Evolutionary conservation across 768 basidiomycete genomes (phyloP), one percentile per base, ranked within the genome.

Genomic region (Tricholoma furcatifolium): DNA sequence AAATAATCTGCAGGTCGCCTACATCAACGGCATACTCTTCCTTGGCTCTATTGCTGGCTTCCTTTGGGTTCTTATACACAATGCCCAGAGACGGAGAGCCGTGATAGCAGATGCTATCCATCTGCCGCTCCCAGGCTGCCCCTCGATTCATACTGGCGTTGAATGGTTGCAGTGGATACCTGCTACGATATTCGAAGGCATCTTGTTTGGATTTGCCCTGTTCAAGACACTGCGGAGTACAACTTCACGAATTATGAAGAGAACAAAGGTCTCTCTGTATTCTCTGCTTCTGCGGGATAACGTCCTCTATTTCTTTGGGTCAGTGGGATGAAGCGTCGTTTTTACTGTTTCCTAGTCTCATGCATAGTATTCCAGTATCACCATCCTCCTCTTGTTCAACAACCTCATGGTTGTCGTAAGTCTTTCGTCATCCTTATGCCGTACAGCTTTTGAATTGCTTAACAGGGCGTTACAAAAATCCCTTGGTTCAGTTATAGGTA

Each of bases 401-500:
- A 76, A 75, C 54, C 60, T 78, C 10, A 78, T 77, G 77, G 74
- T 77, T 6, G 69, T 75, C 17, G 63, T 73, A 44, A 47, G 62
- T 54, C 23, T 34, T 0, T 6, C 23, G 53, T 54, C 21, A 7
- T 27, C 17, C 2, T 6, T 7, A 34, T n/a, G 15, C 9, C 8
- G 12, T 2, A 42, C 32, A 2, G 18, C 5, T 55, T 7, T 23
- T 41, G 21, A 21, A 17, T 1, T 38, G 49, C 24, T 15, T 39
- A 27, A 4, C 35, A 78, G 75, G 73, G 70, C 14, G 57, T 71
- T 3, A 77, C 75, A 0, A 65, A 66, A 35, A 77, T 79, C 36
- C 78, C 76, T 1, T 80, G 78, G 78, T 78, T 80, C 51, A 74
- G 78, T 51, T 77, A 75, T 30, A 58, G 57, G 57, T 58, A 71